Evolutionary conservation across 1,139 yeast genomes (phyloP), one percentile per base, ranked within the genome.

Genomic region (Yamadazyma siamensis): DNA sequence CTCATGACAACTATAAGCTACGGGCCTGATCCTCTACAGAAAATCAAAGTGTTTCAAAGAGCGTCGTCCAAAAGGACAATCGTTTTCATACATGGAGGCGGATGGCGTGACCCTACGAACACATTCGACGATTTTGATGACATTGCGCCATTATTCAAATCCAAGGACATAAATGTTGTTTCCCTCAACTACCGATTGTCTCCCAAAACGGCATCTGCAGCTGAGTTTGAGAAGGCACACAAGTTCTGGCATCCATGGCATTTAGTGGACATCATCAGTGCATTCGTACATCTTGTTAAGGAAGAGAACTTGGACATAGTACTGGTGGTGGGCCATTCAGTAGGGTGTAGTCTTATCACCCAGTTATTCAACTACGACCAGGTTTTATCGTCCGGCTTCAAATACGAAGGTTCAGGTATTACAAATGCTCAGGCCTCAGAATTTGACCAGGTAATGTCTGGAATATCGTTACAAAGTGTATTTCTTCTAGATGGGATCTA

Each of bases 11-110:
- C 25, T 12, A n/a, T 25, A 13, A 25, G 29, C 4, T 59, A 57
- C 36, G 64, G 64, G 2, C 31, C 38, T 4, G 50, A 55, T 34
- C 43, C 41, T 3, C 39, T 58, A 16, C 61, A 59, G 29, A 28
- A 29, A 5, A 23, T 56, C 8, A 59, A 53, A 34, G 38, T 54
- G 2, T 55, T 54, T 33, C 35, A 43, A 6, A 34, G 26, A 2
- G 41, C 40, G 25, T 27, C 28, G 8, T 46, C 47, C 27, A 33
- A 19, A 4, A 34, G 36, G 9, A 44, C 56, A 2, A 46, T 68
- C 3, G 57, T 86, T 1, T 78, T 76, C 41, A 70, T 87, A 22
- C 95, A 87, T 52, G 95, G 95, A 0, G 96, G 96, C 0, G 95
- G 91, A 0, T 87, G 95, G 95, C 61, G 85, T 41, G 95, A 84